phyloP scores from a whole-genome alignment of 2,329 filamentous ascomycete genomes.

The Aquanectria penicillioides region DNA sequence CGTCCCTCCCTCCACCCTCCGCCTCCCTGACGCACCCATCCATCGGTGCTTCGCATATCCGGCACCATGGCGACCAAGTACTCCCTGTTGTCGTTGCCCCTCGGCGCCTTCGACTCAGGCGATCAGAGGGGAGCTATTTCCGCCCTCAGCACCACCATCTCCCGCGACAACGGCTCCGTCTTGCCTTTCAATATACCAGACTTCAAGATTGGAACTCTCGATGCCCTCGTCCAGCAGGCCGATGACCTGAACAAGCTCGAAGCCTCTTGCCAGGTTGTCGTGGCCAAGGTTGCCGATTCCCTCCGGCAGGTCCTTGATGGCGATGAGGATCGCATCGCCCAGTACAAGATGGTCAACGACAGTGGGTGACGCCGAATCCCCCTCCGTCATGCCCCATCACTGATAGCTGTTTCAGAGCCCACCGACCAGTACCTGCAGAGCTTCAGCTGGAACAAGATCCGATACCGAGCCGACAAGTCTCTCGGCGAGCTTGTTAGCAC shows the following conservation, averaged over 20 bases:
- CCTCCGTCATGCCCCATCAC: slow-evolving; percentile 9
- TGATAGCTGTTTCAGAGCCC: slow-evolving; percentile 72
- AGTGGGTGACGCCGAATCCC: slow-evolving; percentile 65
- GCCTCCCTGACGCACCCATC: slow-evolving; percentile 12
- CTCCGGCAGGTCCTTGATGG: slow-evolving; percentile 84
- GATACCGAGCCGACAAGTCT: slow-evolving; percentile 93
- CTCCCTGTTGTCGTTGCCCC: slow-evolving; percentile 89
- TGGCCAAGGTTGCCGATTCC: slow-evolving; percentile 88
- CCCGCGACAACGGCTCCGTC: slow-evolving; percentile 78
- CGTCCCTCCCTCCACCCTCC: slow-evolving; percentile 24
- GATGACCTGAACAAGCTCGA: slow-evolving; percentile 95
- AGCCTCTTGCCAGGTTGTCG: slow-evolving; percentile 79
- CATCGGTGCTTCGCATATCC: slow-evolving; percentile 8
- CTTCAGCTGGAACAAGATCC: slow-evolving; percentile 97
- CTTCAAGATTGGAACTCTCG: slow-evolving; percentile 97
- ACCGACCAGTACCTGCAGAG: slow-evolving; percentile 90
- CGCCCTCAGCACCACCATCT: slow-evolving; percentile 77
- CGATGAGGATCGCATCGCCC: slow-evolving; percentile 81
- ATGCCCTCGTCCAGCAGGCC: slow-evolving; percentile 94
- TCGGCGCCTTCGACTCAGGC: slow-evolving; percentile 83
- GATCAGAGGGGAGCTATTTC: slow-evolving; percentile 84
- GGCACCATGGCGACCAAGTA: slow-evolving; percentile 70
- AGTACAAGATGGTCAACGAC: slow-evolving; percentile 94
- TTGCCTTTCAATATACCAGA: slow-evolving; percentile 85
- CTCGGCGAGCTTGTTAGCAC: slow-evolving; percentile 87